Evolutionary conservation across 176 grass and related monocot species (phyloP).

Genomic region (Dendrocalamus sinicus): DNA sequence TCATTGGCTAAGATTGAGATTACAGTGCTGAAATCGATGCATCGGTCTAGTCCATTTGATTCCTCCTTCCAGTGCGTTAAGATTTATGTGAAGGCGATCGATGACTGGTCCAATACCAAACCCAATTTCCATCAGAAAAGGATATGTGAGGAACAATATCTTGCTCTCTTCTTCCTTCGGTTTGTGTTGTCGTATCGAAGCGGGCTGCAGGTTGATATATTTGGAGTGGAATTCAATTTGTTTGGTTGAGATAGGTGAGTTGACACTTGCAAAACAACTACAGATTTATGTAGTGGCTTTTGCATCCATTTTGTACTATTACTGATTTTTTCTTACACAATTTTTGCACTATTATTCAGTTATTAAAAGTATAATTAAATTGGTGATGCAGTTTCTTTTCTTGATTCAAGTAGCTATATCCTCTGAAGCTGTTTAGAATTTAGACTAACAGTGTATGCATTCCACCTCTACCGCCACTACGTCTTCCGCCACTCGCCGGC

Average conservation of each 20-base stretch:
- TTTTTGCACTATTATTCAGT: not conserved
- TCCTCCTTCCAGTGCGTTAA: slow-evolving; percentile 9
- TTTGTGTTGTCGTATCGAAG: not conserved
- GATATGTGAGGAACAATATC: slow-evolving; percentile 5
- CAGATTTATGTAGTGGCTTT: not conserved
- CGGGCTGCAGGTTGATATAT: not conserved
- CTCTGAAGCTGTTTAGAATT: not conserved
- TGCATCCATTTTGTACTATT: not conserved
- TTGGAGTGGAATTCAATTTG: not conserved
- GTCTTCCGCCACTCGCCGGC: slow-evolving; percentile 74
- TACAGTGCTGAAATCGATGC: not conserved
- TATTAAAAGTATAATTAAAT: not conserved
- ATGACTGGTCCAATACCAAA: not conserved
- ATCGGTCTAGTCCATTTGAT: not conserved
- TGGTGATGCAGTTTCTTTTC: not conserved
- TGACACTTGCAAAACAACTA: not conserved
- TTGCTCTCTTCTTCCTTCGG: not conserved
- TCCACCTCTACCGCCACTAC: slow-evolving; percentile 42
- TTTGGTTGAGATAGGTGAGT: slow-evolving; percentile 13
- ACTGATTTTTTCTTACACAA: not conserved
- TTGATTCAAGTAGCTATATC: not conserved
- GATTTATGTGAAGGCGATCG: not conserved
- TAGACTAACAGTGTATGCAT: not conserved
- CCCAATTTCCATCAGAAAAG: slow-evolving; percentile 33
- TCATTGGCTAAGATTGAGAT: slow-evolving; percentile 16